Evolutionary conservation across 352 stramenopile genomes (phyloP).

Genomic region (Phytophthora citricola): DNA sequence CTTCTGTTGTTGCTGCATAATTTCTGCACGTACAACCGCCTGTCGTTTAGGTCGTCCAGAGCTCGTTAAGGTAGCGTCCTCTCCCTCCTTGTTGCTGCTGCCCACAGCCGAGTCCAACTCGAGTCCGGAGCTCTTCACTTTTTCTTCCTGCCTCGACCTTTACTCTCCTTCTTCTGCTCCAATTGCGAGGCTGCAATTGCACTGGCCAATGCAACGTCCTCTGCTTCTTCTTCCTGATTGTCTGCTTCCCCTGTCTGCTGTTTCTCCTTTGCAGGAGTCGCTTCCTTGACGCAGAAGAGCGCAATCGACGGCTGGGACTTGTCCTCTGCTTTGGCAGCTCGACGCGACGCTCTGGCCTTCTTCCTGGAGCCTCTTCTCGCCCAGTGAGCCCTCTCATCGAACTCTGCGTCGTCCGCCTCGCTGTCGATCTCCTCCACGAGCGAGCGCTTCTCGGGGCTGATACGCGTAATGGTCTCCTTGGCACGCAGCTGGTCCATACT

Average conservation of each 20-base stretch:
- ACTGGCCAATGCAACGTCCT: constrained; percentile 5
- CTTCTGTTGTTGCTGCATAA: constrained; percentile 46
- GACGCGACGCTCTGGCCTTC: constrained; percentile 40
- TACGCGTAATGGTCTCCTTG: constrained; percentile 54
- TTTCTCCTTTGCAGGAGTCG: background rate
- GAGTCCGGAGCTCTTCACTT: constrained; percentile 10
- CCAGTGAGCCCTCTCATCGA: constrained; percentile 71
- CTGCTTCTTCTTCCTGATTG: background rate
- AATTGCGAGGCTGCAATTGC: constrained; percentile 15
- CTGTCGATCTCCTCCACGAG: background rate
- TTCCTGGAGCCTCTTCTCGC: constrained; percentile 42
- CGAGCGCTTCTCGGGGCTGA: constrained; percentile 61
- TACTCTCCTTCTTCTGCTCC: constrained; percentile 19
- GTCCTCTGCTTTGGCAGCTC: no score
- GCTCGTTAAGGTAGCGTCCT: constrained; percentile 15
- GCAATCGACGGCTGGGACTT: constrained; percentile 68
- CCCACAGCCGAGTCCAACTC: constrained; percentile 19
- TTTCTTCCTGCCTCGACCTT: constrained; percentile 14
- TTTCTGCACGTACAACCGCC: constrained; percentile 57
- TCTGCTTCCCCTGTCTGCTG: background rate
- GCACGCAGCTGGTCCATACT: constrained; percentile 44
- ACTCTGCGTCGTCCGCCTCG: background rate
- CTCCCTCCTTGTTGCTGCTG: constrained; percentile 12
- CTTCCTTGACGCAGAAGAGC: constrained; percentile 59
- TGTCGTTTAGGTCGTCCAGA: constrained; percentile 64